Evolutionary conservation across 1,284 basidiomycete genomes (phyloP), one percentile per base, ranked within the genome.

Genomic region (Melampsora americana): DNA sequence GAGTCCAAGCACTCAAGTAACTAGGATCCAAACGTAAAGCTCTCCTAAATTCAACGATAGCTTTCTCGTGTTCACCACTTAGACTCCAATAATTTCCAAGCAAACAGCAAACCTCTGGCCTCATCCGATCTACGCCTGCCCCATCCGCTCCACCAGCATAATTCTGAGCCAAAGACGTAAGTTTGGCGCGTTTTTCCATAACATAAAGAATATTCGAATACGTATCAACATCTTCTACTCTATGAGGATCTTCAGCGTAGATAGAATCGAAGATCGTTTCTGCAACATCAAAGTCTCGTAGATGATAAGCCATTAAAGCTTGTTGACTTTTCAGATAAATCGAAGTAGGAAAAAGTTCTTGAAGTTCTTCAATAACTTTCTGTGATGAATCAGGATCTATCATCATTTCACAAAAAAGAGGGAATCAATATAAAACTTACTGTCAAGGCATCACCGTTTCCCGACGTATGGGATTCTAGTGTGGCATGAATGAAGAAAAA

Each of bases 201-300:
- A 99, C 93, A 83, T 98, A 99, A 56, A 99, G 87, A 81, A 98
- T 95, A 82, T 99, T 97, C 73, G 94, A 96, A 83, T 93, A 95
- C 70, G 97, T 90, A 82, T 98, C 95, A 69, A 99, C 90, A 80
- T 97, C 93, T 79, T 99, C 96, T 78, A 97, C 88, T 30, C 95
- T 88, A 84, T 90, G 91, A 4, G 95, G 95, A 82, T 98, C 95
- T 56, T 90, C 82, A 5, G 85, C 83, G 62, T 92, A 87, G 35
- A 97, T 90, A 77, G 86, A 86, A 80, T 93, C 90, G 82, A 95
- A 98, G 80, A 92, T 89, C 35, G 84, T 83, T 82, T 93, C 91
- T 1, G 95, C 92, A 74, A 89, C 88, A 72, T 89, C 88, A 82
- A 94, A 95, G 81, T 96, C 94, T 83, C 95, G 89, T 77, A 92